Evolutionary conservation across 2,329 filamentous ascomycete genomes (phyloP).

Genomic region (Botrytis fabae): DNA sequence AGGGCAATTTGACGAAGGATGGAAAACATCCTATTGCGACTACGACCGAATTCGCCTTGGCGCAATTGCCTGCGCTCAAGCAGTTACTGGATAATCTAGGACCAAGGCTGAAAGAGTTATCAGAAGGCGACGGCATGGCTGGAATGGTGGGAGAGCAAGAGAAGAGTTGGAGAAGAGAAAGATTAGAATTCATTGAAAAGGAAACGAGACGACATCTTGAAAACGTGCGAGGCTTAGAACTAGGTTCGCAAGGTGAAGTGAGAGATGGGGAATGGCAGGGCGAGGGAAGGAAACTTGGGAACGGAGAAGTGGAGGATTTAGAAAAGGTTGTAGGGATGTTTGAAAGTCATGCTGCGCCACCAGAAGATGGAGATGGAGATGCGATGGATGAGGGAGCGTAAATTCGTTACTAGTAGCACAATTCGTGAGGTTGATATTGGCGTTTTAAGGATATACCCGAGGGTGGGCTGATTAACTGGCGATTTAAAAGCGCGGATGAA

Average conservation of each 20-base stretch:
- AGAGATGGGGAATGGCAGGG: slow-evolving; percentile 66
- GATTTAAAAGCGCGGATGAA: background rate
- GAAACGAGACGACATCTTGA: slow-evolving; percentile 78
- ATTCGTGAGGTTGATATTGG: slow-evolving; percentile 13
- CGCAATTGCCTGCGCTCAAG: slow-evolving; percentile 78
- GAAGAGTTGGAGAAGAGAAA: slow-evolving; percentile 65
- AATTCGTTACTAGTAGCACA: background rate
- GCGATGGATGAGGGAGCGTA: slow-evolving; percentile 32
- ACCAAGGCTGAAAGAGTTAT: slow-evolving; percentile 57
- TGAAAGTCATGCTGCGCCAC: slow-evolving; percentile 32
- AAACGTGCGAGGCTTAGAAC: slow-evolving; percentile 63
- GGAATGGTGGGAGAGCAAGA: slow-evolving; percentile 43
- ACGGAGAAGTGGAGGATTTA: slow-evolving; percentile 57
- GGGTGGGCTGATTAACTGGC: background rate
- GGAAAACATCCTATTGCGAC: slow-evolving; percentile 63
- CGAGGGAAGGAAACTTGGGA: slow-evolving; percentile 50
- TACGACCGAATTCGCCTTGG: slow-evolving; percentile 75
- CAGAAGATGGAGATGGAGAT: slow-evolving; percentile 28
- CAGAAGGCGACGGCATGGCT: slow-evolving; percentile 44
- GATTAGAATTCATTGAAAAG: slow-evolving; percentile 80
- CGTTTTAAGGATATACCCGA: slow-evolving; percentile 24
- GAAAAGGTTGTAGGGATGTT: slow-evolving; percentile 53
- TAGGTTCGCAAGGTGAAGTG: slow-evolving; percentile 61
- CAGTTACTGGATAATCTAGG: slow-evolving; percentile 66
- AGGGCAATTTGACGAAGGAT: slow-evolving; percentile 52